These are phyloP conservation scores for Hemileia vastatrix DNA, from an alignment of 1,284 basidiomycete species.

Conservation along the genomic window DNA sequence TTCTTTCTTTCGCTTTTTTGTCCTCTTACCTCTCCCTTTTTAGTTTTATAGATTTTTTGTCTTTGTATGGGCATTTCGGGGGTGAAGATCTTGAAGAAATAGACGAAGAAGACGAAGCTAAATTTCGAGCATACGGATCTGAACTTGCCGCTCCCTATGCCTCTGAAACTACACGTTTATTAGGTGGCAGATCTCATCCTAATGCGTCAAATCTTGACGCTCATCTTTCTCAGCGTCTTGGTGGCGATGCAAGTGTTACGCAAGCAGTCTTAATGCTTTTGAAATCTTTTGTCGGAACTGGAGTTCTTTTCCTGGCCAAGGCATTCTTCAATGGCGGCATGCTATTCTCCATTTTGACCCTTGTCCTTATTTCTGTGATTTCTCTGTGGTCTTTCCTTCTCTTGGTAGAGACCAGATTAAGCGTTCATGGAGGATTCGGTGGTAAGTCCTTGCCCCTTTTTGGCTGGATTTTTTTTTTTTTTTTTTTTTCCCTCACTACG, in stretches of 20 bases:
- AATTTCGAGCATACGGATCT: conserved; percentile 37
- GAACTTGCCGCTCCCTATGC: conserved; percentile 10
- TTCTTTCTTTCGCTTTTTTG: neutral
- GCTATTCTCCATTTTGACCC: conserved; percentile 71
- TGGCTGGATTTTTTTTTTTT: too few relatives aligned
- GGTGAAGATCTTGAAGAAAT: conserved; percentile 73
- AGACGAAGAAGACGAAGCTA: conserved; percentile 66
- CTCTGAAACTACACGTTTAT: conserved; percentile 19
- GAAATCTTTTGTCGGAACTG: conserved; percentile 94
- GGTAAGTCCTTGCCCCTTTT: conserved; percentile 49
- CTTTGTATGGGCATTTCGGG: conserved; percentile 86
- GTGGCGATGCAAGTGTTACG: conserved; percentile 70
- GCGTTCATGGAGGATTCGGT: conserved; percentile 85
- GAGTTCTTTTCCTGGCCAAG: conserved; percentile 90
- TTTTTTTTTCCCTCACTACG: neutral
- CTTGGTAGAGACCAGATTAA: conserved; percentile 76
- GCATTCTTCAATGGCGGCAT: conserved; percentile 95
- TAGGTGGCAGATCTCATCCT: conserved; percentile 21
- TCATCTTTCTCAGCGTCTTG: neutral
- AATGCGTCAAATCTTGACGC: conserved; percentile 23
- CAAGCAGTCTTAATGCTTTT: conserved; percentile 85
- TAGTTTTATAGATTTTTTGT: conserved; percentile 77
- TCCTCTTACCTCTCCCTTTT: conserved; percentile 45
- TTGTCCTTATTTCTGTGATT: conserved; percentile 71
- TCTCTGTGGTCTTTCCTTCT: conserved; percentile 92